Evolutionary conservation across 2,329 filamentous ascomycete species (phyloP).

Genomic region (Colletotrichum navitas): DNA sequence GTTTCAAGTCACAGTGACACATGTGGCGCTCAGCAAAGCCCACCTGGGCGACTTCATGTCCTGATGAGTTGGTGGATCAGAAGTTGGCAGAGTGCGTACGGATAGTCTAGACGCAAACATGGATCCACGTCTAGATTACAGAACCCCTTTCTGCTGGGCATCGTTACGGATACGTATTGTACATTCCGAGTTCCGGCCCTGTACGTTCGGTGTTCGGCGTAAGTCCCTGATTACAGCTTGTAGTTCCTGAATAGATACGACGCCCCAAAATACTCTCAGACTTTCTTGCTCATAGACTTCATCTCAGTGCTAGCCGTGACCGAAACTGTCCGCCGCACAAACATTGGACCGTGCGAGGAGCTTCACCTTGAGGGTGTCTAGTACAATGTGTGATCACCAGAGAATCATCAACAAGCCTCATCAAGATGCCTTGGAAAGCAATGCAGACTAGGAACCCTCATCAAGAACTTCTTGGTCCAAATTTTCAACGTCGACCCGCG

Average conservation of each 20-base stretch:
- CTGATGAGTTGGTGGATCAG: background rate
- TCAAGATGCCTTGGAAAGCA: background rate
- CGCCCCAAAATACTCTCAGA: background rate
- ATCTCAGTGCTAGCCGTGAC: background rate
- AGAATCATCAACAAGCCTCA: background rate
- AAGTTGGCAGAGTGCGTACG: background rate
- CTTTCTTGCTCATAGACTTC: background rate
- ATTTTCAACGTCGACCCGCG: background rate
- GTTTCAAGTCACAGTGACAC: background rate
- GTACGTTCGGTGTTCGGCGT: background rate
- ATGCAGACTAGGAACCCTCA: background rate
- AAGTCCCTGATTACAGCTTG: background rate
- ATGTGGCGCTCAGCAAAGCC: background rate
- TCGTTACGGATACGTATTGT: background rate
- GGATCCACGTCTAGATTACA: background rate
- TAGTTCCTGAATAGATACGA: background rate
- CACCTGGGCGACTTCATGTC: no score
- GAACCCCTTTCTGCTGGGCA: background rate
- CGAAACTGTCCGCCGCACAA: background rate
- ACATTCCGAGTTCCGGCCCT: background rate
- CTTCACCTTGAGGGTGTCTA: background rate
- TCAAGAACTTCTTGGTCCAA: no score
- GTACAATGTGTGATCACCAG: background rate
- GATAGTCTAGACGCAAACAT: background rate
- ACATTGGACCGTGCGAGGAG: background rate